Base-by-base conservation (phyloP, 2,329 filamentous ascomycete genomes). In the Laburnicola sp. region DNA sequence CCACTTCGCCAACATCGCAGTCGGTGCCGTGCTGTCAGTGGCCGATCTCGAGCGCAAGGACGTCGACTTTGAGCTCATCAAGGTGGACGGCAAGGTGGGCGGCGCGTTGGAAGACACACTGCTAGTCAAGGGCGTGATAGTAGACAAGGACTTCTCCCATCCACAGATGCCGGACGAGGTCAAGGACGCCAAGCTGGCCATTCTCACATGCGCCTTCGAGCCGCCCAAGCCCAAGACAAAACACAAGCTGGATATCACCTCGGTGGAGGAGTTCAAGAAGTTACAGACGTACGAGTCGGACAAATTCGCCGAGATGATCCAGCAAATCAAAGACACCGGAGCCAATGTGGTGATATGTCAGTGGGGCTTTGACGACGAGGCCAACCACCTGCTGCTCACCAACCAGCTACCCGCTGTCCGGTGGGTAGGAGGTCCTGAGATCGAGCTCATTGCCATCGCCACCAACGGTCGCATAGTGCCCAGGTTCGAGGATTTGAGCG, bases 71-170 rank as follows among this genome's bases (percentile, higher is more conserved):
- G 94, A 99, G 78, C 79, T 99, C 63, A 99, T 99, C 80, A 99
- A 99, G 82, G 93, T 99, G 45, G 94, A 99, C 69, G 93, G 94
- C 67, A 99, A 99, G 81, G 91, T 97, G 31, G 94, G 94, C 64
- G 94, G 95, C 53, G 78, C 93, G 26, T 82, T 99, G 16, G 93
- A 97, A 75, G 94, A 99, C 75, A 89, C 92, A 4, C 78, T 97
- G 27, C 85, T 99, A 37, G 93, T 99, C 64, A 95, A 97, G 79
- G 94, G 94, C 73, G 94, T 99, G 60, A 96, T 99, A 73, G 84
- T 99, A 74, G 94, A 99, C 84, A 99, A 99, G 81, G 95, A 99
- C 78, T 99, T 99, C 76, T 97, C 94, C 31, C 94, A 99, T 75
- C 94, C 94, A 9, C 94, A 99, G 78, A 99, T 99, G 94, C 94